Percentiles rank a stretch among this genome's conserved stretches.
Conservation (phyloP, 805 yeast species). For the Saturnispora gosingensis region DNA sequence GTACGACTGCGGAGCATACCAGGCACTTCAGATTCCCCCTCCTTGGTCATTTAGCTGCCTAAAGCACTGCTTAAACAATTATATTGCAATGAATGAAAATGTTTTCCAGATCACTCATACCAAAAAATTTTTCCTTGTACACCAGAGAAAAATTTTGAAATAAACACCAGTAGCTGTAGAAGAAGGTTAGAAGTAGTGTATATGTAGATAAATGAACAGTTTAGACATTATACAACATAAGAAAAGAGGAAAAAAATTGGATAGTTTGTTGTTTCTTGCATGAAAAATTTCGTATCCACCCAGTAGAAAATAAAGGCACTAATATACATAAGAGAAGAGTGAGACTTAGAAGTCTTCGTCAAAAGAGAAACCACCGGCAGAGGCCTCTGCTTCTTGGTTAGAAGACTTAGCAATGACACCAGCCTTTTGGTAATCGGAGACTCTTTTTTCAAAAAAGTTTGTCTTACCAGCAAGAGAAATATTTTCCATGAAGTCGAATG, state of each 20-base stretch:
- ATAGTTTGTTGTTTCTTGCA: neutral
- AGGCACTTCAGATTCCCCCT: constrained; percentile 1
- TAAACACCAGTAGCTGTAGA: neutral
- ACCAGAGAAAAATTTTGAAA: neutral
- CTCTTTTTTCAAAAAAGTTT: constrained; percentile 98
- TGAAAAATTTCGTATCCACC: neutral
- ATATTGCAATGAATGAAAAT: neutral
- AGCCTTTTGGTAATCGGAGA: constrained; percentile 97
- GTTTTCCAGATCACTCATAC: neutral
- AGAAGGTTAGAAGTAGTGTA: neutral
- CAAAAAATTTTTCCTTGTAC: neutral
- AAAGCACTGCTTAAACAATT: neutral
- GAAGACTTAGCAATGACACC: constrained; percentile 87
- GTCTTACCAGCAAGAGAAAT: constrained; percentile 98
- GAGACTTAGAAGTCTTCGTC: constrained; percentile 83
- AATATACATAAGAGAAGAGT: constrained; percentile 1
- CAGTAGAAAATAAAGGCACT: neutral
- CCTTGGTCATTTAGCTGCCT: neutral
- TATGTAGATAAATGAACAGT: neutral
- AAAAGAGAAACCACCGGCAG: constrained; percentile 57
- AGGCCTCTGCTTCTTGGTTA: constrained; percentile 15
- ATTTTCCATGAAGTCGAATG: constrained; percentile 98
- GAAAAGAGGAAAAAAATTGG: neutral
- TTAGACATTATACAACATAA: neutral
- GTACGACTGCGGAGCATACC: constrained; percentile 23